Evolutionary conservation across 495 filamentous ascomycete species (phyloP).

Genomic region (Amorphotheca resinae): DNA sequence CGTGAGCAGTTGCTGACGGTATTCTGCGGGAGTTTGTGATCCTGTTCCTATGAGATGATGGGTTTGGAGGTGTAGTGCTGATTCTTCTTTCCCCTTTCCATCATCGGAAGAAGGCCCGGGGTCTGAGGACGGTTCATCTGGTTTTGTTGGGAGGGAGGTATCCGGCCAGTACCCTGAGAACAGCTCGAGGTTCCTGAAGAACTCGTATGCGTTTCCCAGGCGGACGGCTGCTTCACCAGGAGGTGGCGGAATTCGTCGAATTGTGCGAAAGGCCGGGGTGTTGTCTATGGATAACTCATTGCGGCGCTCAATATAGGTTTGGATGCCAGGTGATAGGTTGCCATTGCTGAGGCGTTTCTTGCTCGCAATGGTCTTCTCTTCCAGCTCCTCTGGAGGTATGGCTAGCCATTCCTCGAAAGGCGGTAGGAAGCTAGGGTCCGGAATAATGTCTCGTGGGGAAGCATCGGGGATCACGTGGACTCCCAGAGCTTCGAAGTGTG

Average conservation of each 20-base stretch:
- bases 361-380: constrained; percentile 30
- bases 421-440: constrained; percentile 34
- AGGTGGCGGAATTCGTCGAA: constrained; percentile 36
- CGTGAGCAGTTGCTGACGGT: constrained; percentile 55
- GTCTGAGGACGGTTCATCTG: background rate
- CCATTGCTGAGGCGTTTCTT: constrained; percentile 30
- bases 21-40: constrained; percentile 60
- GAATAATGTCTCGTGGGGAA: constrained; percentile 30
- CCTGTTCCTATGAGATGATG: constrained; percentile 36
- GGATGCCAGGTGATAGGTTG: constrained; percentile 35
- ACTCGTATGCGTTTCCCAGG: constrained; percentile 44
- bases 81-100: background rate
- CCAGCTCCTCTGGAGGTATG: constrained; percentile 30
- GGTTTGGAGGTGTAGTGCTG: constrained; percentile 11
- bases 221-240: constrained; percentile 33
- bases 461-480: constrained; percentile 35
- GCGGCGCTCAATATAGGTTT: constrained; percentile 37
- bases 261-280: constrained; percentile 36
- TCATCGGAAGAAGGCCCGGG: background rate
- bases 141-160: constrained; percentile 25
- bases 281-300: constrained; percentile 38
- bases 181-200: constrained; percentile 41
- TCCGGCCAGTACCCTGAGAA: constrained; percentile 41
- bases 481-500: constrained; percentile 36
- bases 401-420: constrained; percentile 33